Evolutionary conservation across 2,329 filamentous ascomycete species (phyloP).

Genomic region (Cercospora zeae-maydis): DNA sequence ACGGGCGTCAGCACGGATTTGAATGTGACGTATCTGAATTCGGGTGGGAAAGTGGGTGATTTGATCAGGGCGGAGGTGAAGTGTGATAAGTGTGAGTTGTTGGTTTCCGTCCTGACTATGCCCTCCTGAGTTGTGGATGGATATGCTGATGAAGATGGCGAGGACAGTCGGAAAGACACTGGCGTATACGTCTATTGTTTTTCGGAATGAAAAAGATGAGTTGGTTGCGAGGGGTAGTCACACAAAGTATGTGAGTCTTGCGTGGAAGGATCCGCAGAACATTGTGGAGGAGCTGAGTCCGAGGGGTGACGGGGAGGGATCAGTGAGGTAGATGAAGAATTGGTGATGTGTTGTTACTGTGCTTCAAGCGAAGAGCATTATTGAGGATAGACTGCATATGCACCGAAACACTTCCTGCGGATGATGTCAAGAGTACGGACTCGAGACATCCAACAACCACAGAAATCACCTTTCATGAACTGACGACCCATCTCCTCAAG

Average conservation of each 20-base stretch:
- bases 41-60: constrained; percentile 62
- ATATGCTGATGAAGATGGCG: neutral
- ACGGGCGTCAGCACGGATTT: constrained; percentile 66
- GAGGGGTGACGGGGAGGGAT: constrained; percentile 13
- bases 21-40: constrained; percentile 62
- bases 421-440: no score
- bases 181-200: constrained; percentile 46
- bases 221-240: constrained; percentile 63
- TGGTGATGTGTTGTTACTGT: neutral
- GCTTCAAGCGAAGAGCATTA: neutral
- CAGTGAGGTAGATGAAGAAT: neutral
- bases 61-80: constrained; percentile 50
- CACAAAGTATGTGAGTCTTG: constrained; percentile 57
- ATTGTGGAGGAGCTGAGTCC: constrained; percentile 56
- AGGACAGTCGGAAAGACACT: constrained; percentile 6
- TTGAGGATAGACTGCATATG: neutral
- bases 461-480: neutral
- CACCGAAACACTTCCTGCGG: neutral
- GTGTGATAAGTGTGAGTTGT: constrained; percentile 58
- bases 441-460: neutral
- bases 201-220: constrained; percentile 57
- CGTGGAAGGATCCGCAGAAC: constrained; percentile 62
- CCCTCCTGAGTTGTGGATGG: neutral
- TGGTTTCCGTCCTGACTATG: no score
- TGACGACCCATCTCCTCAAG: neutral